Conservation (phyloP, 2,329 filamentous ascomycete genomes). For the Penicillium paneum region DNA sequence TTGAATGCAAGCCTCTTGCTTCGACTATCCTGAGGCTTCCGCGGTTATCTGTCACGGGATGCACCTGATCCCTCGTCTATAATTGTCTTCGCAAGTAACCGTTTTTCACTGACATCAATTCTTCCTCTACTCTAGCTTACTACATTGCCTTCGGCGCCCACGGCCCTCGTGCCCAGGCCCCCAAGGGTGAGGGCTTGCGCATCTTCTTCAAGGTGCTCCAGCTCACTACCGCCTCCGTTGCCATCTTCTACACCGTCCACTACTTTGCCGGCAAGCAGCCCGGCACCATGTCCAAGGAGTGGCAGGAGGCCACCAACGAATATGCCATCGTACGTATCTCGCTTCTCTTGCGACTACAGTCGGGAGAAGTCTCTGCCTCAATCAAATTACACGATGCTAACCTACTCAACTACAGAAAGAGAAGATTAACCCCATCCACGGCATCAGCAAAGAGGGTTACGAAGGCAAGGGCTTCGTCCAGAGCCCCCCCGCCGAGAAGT, state of each 20-base stretch:
- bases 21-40: slow-evolving; percentile 19
- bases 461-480: slow-evolving; percentile 75
- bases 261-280: slow-evolving; percentile 69
- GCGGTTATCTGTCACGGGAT: slow-evolving; percentile 10
- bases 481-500: slow-evolving; percentile 47
- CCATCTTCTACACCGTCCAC: slow-evolving; percentile 70
- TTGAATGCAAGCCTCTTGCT: background rate
- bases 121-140: slow-evolving; percentile 65
- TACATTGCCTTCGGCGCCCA: slow-evolving; percentile 98
- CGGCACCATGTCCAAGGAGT: slow-evolving; percentile 92
- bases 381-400: slow-evolving; percentile 18
- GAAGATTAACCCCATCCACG: slow-evolving; percentile 82
- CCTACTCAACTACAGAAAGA: slow-evolving; percentile 58
- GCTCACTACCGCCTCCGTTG: slow-evolving; percentile 64
- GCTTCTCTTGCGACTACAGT: background rate
- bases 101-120: slow-evolving; percentile 14
- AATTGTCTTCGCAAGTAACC: slow-evolving; percentile 18
- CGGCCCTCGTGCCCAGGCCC: slow-evolving; percentile 78
- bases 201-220: slow-evolving; percentile 69
- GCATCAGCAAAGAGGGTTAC: slow-evolving; percentile 76
- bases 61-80: background rate
- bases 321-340: slow-evolving; percentile 72
- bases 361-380: slow-evolving; percentile 4
- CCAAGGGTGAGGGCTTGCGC: slow-evolving; percentile 80
- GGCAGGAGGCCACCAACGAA: slow-evolving; percentile 93